Evolutionary conservation across 2,329 filamentous ascomycete genomes (phyloP).

Genomic region (Colletotrichum salicis): DNA sequence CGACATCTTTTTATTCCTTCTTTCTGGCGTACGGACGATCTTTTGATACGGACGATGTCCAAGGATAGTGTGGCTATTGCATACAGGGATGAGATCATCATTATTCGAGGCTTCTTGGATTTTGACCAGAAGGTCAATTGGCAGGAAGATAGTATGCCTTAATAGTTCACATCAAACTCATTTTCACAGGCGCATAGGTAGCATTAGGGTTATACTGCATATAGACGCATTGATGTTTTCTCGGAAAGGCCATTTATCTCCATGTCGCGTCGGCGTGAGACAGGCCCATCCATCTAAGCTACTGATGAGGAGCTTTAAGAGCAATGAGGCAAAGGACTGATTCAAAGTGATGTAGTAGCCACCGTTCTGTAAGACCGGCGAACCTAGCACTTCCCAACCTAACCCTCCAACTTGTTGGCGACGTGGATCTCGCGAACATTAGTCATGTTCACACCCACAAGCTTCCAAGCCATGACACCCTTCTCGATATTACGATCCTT

Average conservation of each 20-base stretch:
- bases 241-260: not conserved
- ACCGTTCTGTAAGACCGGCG: no score
- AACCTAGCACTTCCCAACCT: not conserved
- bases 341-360: not conserved
- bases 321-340: not conserved
- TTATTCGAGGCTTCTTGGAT: conserved; percentile 39
- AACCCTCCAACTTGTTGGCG: not conserved
- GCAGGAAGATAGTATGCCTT: not conserved
- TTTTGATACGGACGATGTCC: conserved; percentile 10
- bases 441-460: conserved; percentile 57
- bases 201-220: no score
- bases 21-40: conserved; percentile 36
- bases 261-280: not conserved
- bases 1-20: conserved; percentile 40
- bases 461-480: conserved; percentile 65
- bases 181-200: no score
- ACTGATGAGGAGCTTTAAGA: not conserved
- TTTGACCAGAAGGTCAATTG: conserved; percentile 24
- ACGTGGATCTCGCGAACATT: conserved; percentile 13
- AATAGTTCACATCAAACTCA: no score
- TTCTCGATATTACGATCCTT: conserved; percentile 48
- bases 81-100: conserved; percentile 36
- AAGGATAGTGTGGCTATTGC: conserved; percentile 35
- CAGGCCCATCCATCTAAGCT: not conserved
- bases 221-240: not conserved